Evolutionary conservation across 345 rosid genomes (phyloP), one percentile per base, ranked within the genome.

Genomic region (Isatis tinctoria): DNA sequence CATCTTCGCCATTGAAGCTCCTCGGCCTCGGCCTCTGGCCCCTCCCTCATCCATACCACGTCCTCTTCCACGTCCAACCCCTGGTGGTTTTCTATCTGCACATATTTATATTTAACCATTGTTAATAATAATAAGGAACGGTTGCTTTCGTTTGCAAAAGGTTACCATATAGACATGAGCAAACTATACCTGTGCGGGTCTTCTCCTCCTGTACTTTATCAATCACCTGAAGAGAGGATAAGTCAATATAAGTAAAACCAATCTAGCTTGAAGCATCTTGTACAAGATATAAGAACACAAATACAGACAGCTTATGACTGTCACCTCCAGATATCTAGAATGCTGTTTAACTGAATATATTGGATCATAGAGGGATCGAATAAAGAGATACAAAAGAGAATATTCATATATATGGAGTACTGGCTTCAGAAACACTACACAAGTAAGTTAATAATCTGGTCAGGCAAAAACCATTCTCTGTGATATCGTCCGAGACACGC

Each of bases 21-120:
- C 82, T 61, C 74, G 51, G 27, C 77, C 80, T 49, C 68, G 18
- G 33, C 80, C 78, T 72, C 71, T 75, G 47, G 70, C 73, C 14
- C 45, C 76, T 52, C 81, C 79, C 70, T 79, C 81, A 16, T 76
- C 83, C 59, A 76, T 7, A 51, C 79, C 81, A 27, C 64, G 68
- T 35, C 82, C 78, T 72, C 78, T 82, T 75, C 78, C 82, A 28
- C 73, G 62, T 53, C 78, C 78, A 41, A 75, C 73, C 20, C 78
- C 82, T 61, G 80, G 75, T 51, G 78, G 78, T 71, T 75, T 78
- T 45, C 84, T 68, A 72, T 78, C 78, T 78, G 80, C 26, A 40
- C 14, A 72, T 54, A 45, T 70, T 28, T 8, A 72, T 54, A 45
- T 70, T 28, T 8, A 57, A 45, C 54, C 44, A 69, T 44, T 48